phyloP scores from a whole-genome alignment of 2,329 filamentous ascomycete genomes.

The Cadophora luteo-olivacea region DNA sequence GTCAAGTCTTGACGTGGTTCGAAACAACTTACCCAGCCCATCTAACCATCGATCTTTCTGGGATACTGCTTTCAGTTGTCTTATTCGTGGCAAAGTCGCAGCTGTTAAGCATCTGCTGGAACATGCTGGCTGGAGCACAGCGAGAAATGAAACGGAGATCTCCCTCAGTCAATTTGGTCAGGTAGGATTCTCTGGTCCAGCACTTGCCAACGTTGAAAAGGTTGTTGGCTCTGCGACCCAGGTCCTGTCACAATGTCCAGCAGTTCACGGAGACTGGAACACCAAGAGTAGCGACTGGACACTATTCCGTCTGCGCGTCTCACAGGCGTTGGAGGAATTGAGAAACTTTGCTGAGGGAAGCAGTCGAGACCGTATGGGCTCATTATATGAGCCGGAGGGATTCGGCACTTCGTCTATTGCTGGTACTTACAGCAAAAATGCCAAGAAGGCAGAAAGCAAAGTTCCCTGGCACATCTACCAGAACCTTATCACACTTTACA shows the following conservation, averaged over 20 bases:
- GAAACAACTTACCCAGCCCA: conserved; percentile 71
- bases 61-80: conserved; percentile 77
- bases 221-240: conserved; percentile 73
- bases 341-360: conserved; percentile 81
- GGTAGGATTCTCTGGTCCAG: conserved; percentile 68
- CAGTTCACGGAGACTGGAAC: conserved; percentile 77
- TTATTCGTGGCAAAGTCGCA: conserved; percentile 76
- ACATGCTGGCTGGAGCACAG: conserved; percentile 79
- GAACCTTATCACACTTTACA: conserved; percentile 80
- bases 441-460: conserved; percentile 77
- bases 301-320: conserved; percentile 78
- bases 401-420: conserved; percentile 53
- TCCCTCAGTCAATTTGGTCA: conserved; percentile 64
- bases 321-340: conserved; percentile 72
- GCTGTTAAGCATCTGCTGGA: conserved; percentile 72
- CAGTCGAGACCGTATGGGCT: conserved; percentile 51
- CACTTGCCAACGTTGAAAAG: conserved; percentile 78
- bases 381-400: conserved; percentile 46
- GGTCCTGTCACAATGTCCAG: conserved; percentile 77
- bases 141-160: conserved; percentile 68
- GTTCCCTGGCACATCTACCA: conserved; percentile 93
- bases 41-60: conserved; percentile 82
- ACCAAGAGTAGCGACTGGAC: conserved; percentile 83
- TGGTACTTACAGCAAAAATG: conserved; percentile 70
- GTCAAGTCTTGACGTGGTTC: conserved; percentile 70